Conservation (phyloP, 768 basidiomycete genomes). For the Sarcodon sp. region DNA sequence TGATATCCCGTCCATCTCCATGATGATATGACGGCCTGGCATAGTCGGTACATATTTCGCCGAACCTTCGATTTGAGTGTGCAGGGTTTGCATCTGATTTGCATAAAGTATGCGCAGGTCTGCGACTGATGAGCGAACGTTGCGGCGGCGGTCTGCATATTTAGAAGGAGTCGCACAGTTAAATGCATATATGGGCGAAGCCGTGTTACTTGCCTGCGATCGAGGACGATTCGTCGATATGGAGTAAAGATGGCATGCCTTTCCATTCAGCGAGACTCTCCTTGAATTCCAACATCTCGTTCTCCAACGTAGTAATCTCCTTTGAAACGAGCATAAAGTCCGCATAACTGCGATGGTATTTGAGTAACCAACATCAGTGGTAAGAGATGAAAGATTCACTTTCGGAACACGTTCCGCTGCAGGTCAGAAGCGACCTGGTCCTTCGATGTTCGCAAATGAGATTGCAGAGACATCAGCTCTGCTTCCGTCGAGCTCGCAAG, state of each 20-base stretch:
- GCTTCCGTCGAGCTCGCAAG: conserved; percentile 84
- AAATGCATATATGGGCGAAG: conserved; percentile 24
- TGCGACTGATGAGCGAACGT: conserved; percentile 83
- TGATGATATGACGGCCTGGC: conserved; percentile 83
- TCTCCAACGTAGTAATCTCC: conserved; percentile 91
- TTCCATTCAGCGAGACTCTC: conserved; percentile 93
- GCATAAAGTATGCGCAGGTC: conserved; percentile 91
- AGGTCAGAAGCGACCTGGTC: conserved; percentile 68
- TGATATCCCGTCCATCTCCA: conserved; percentile 72
- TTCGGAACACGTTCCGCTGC: conserved; percentile 90
- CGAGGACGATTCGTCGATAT: conserved; percentile 74
- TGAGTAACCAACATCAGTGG: neutral
- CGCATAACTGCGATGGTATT: conserved; percentile 54
- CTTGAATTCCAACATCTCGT: conserved; percentile 95
- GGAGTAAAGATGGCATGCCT: conserved; percentile 84
- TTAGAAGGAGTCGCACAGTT: conserved; percentile 11
- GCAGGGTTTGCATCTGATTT: conserved; percentile 86
- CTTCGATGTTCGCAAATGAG: conserved; percentile 57
- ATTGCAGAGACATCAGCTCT: conserved; percentile 64
- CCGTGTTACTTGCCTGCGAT: conserved; percentile 28
- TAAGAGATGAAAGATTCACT: conserved; percentile 31
- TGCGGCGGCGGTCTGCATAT: conserved; percentile 35
- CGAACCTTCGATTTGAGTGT: conserved; percentile 85
- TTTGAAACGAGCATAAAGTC: conserved; percentile 96
- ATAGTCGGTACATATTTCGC: conserved; percentile 90